Conservation (phyloP, 768 basidiomycete genomes). For the Strobilomyces confusus region DNA sequence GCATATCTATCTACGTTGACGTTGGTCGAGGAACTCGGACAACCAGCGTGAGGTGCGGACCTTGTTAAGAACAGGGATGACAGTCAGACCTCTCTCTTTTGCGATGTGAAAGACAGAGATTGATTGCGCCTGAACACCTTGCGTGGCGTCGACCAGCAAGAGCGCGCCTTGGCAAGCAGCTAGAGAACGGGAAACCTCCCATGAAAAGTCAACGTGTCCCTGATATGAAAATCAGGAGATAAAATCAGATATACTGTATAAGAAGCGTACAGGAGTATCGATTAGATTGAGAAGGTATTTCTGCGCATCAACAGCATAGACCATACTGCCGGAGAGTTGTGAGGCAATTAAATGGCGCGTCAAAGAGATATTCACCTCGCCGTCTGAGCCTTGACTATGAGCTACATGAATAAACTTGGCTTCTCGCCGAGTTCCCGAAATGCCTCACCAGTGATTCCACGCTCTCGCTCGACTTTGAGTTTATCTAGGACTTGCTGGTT, state of each 20-base stretch:
- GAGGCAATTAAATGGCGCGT: background rate
- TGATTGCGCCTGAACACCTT: constrained; percentile 97
- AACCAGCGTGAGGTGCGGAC: constrained; percentile 33
- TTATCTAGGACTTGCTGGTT: constrained; percentile 90
- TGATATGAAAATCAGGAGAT: constrained; percentile 25
- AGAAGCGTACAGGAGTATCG: constrained; percentile 76
- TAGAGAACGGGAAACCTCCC: constrained; percentile 91
- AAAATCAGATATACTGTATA: too few relatives aligned
- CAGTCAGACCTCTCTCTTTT: constrained; percentile 69
- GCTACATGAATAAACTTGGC: constrained; percentile 1
- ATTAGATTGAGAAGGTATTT: constrained; percentile 86
- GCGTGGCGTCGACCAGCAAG: constrained; percentile 89
- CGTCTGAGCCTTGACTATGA: constrained; percentile 89
- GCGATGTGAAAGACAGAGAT: constrained; percentile 93
- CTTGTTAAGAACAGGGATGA: constrained; percentile 94
- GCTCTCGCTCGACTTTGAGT: constrained; percentile 93
- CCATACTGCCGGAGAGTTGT: constrained; percentile 55
- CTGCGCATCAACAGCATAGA: constrained; percentile 53
- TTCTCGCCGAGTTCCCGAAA: background rate
- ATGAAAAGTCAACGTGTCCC: constrained; percentile 98
- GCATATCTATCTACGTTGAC: constrained; percentile 75
- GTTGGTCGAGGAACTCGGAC: background rate
- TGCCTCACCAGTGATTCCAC: constrained; percentile 83
- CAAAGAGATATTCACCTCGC: constrained; percentile 54
- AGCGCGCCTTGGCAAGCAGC: constrained; percentile 92